Conservation (phyloP, 2,329 filamentous ascomycete species). For the Talaromyces albobiverticillius region DNA sequence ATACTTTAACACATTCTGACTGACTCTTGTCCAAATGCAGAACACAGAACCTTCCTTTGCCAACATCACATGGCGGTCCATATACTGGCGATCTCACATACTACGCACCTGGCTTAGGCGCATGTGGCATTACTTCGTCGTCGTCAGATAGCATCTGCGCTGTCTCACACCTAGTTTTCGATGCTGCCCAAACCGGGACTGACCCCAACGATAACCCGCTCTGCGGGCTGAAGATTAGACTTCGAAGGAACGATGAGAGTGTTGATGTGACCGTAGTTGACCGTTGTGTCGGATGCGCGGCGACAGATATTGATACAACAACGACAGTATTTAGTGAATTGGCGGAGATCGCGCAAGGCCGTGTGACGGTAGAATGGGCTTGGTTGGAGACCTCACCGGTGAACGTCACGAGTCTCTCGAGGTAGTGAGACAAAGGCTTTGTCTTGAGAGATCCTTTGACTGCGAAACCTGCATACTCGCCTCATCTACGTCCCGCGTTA, state of each 20-base stretch:
- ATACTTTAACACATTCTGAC: neutral
- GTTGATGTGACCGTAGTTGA: constrained; percentile 67
- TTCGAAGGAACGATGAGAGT: constrained; percentile 52
- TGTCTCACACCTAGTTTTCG: constrained; percentile 65
- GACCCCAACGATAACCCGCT: constrained; percentile 65
- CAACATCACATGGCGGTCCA: constrained; percentile 46
- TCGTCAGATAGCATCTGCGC: constrained; percentile 62
- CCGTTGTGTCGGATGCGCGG: constrained; percentile 56
- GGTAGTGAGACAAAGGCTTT: neutral
- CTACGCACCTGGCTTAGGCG: constrained; percentile 64
- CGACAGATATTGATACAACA: constrained; percentile 51
- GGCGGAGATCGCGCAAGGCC: constrained; percentile 45
- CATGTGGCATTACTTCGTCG: constrained; percentile 61
- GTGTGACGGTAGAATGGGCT: constrained; percentile 50
- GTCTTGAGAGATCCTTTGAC: neutral
- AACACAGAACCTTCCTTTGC: constrained; percentile 48
- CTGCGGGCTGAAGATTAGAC: constrained; percentile 65
- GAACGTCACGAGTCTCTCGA: constrained; percentile 5
- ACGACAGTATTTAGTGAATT: constrained; percentile 48
- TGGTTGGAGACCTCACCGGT: constrained; percentile 45
- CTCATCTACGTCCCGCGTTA: neutral
- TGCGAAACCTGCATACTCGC: neutral
- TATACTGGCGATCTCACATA: constrained; percentile 67
- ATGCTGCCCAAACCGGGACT: constrained; percentile 51
- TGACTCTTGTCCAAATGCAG: neutral